phyloP scores from a whole-genome alignment of 257 asterid species.

The Verbena officinalis region DNA sequence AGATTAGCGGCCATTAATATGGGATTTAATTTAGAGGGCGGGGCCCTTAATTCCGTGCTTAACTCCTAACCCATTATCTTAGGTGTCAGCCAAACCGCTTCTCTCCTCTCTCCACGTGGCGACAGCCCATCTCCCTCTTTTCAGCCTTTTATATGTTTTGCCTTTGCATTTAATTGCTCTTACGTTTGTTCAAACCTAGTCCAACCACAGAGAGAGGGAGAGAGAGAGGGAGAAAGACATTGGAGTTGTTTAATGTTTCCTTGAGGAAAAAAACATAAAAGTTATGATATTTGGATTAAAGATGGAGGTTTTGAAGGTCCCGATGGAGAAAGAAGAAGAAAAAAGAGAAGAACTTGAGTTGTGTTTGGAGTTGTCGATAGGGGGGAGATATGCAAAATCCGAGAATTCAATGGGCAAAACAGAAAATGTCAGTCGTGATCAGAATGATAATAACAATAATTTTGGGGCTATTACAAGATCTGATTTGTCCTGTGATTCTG shows the following conservation, averaged over 20 bases:
- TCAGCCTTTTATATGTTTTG: constrained; percentile 14
- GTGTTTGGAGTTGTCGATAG: constrained; percentile 69
- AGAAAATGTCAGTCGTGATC: neutral
- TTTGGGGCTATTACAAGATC: constrained; percentile 18
- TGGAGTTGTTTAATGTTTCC: too few relatives aligned
- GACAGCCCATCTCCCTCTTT: constrained; percentile 11
- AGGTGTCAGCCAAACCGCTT: constrained; percentile 41
- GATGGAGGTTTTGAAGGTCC: constrained; percentile 31
- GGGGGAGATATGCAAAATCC: constrained; percentile 50
- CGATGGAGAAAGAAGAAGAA: constrained; percentile 30
- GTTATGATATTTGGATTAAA: neutral
- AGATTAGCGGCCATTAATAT: constrained; percentile 33
- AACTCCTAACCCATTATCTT: constrained; percentile 37
- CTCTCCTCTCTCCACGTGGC: constrained; percentile 57
- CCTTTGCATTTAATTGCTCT: neutral
- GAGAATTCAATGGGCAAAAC: constrained; percentile 13
- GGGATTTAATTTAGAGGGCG: constrained; percentile 27
- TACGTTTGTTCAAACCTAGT: constrained; percentile 34
- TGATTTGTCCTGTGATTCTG: neutral
- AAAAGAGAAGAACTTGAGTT: constrained; percentile 50
- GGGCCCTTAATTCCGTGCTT: constrained; percentile 37
- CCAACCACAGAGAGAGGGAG: constrained; percentile 20
- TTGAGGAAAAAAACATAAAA: neutral
- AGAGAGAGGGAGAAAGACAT: neutral
- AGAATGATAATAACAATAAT: neutral